Evolutionary conservation across 805 yeast species (phyloP).

Genomic region (Yamadazyma sp.): DNA sequence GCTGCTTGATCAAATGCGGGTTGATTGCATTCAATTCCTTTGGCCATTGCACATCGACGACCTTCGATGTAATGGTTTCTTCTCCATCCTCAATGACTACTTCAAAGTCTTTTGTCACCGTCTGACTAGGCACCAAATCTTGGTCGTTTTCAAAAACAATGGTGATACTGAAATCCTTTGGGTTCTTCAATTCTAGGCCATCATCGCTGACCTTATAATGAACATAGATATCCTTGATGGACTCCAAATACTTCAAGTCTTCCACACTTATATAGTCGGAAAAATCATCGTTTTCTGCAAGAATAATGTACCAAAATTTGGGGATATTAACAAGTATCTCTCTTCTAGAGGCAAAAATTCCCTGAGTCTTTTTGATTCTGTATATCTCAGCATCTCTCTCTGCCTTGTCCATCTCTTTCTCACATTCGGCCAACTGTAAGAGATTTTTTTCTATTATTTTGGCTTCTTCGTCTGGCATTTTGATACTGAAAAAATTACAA

Average conservation of each 20-base stretch:
- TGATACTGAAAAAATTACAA: constrained; percentile 1
- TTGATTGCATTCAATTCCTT: constrained; percentile 52
- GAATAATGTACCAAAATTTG: constrained; percentile 82
- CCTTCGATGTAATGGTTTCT: constrained; percentile 53
- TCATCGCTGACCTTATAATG: constrained; percentile 43
- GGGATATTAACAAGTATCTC: constrained; percentile 55
- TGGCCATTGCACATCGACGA: constrained; percentile 70
- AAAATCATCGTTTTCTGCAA: constrained; percentile 82
- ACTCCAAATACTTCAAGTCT: constrained; percentile 75
- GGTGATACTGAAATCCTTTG: constrained; percentile 57
- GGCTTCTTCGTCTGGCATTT: constrained; percentile 2
- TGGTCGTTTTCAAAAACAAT: constrained; percentile 51
- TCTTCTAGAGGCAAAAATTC: constrained; percentile 60
- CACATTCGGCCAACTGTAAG: constrained; percentile 54
- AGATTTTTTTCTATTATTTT: constrained; percentile 29
- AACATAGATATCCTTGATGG: constrained; percentile 62
- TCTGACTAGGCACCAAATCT: constrained; percentile 54
- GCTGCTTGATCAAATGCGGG: constrained; percentile 49
- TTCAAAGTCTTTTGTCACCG: constrained; percentile 59
- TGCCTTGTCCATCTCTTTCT: constrained; percentile 55
- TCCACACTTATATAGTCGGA: constrained; percentile 75
- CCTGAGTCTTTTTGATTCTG: constrained; percentile 52
- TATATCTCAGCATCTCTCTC: constrained; percentile 60
- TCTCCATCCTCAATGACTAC: constrained; percentile 51
- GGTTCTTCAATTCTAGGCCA: constrained; percentile 22